Conservation (phyloP, 2,329 filamentous ascomycete genomes). For the Fusarium torulosum region DNA sequence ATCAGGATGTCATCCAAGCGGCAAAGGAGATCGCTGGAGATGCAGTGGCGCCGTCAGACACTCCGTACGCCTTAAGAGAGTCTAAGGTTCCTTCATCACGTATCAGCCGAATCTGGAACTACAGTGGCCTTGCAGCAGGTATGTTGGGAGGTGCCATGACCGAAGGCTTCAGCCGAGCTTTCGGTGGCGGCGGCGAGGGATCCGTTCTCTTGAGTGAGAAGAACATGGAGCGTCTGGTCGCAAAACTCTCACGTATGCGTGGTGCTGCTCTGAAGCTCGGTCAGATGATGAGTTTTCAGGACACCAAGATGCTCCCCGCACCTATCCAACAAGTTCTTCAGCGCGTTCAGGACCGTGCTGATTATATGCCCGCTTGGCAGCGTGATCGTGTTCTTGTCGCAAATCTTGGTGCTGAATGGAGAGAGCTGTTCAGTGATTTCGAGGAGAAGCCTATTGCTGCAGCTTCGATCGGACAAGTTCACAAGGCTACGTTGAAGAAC, state of each 20-base stretch:
- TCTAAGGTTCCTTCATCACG: conserved; percentile 92
- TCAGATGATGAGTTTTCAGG: conserved; percentile 98
- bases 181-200: conserved; percentile 75
- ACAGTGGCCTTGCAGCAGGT: conserved; percentile 89
- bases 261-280: conserved; percentile 97
- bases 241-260: conserved; percentile 94
- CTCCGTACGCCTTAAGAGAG: conserved; percentile 79
- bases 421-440: conserved; percentile 84
- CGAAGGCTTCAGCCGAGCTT: conserved; percentile 83
- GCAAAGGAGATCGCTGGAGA: conserved; percentile 46
- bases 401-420: conserved; percentile 88
- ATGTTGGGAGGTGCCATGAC: conserved; percentile 94
- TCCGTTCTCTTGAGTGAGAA: conserved; percentile 88
- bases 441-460: conserved; percentile 94
- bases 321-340: conserved; percentile 91
- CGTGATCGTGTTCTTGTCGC: conserved; percentile 83
- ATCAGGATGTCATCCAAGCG: conserved; percentile 40
- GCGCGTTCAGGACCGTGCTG: conserved; percentile 93
- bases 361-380: conserved; percentile 98
- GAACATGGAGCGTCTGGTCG: conserved; percentile 93
- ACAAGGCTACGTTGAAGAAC: conserved; percentile 83
- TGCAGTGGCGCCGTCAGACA: conserved; percentile 27
- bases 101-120: conserved; percentile 92
- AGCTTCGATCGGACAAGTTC: conserved; percentile 96
- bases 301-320: conserved; percentile 91